phyloP scores from a whole-genome alignment of 345 rosid species.

The Sisymbrium altissimum region DNA sequence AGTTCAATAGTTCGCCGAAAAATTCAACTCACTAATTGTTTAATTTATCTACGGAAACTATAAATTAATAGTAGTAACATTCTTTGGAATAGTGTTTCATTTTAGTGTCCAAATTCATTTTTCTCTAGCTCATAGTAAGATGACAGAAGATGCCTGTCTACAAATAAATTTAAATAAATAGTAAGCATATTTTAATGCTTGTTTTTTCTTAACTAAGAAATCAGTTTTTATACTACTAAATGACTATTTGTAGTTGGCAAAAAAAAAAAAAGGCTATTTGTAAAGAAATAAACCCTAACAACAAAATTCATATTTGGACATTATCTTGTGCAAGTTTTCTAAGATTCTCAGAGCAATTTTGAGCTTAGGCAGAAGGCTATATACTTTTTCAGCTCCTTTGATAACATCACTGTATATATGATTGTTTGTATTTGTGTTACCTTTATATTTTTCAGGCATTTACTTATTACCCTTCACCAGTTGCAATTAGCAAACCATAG shows the following conservation, averaged over 20 bases:
- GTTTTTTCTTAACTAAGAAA: neutral
- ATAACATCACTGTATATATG: neutral
- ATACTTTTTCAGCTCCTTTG: neutral
- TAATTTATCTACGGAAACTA: neutral
- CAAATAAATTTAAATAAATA: neutral
- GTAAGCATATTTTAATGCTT: neutral
- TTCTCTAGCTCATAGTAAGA: neutral
- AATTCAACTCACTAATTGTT: constrained; percentile 4
- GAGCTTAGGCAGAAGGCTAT: neutral
- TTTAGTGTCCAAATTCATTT: constrained; percentile 22
- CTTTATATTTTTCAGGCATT: constrained; percentile 56
- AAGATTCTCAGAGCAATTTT: constrained; percentile 1
- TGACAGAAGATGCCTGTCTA: neutral
- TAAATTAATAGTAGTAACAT: neutral
- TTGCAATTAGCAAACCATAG: constrained; percentile 56
- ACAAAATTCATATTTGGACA: constrained; percentile 5
- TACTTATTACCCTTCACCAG: constrained; percentile 49
- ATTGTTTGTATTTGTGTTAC: neutral
- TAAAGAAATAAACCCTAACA: too few species aligned
- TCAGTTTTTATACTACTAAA: neutral
- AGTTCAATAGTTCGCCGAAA: neutral
- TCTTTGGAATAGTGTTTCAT: constrained; percentile 15
- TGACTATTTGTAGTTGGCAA: too few species aligned
- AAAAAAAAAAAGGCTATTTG: too few species aligned
- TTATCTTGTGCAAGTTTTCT: constrained; percentile 64